Evolutionary conservation across 106 monocot species (phyloP).

Genomic region (Dendrobium chrysotoxum): DNA sequence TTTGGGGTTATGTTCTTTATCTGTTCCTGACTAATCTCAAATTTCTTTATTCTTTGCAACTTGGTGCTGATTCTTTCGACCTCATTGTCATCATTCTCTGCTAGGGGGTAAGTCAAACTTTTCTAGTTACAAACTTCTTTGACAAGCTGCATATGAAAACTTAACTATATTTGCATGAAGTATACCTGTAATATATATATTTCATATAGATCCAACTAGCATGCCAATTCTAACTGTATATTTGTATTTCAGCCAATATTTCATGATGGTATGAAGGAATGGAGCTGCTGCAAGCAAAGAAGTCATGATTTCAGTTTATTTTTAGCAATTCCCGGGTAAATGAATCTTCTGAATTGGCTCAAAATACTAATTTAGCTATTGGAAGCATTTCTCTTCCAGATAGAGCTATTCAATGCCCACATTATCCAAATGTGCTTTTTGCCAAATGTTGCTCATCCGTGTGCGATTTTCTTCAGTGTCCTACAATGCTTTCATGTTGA

Average conservation of each 20-base stretch:
- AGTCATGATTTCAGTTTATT: slow-evolving; percentile 99
- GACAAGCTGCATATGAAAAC: too few relatives aligned
- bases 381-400: neutral
- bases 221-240: neutral
- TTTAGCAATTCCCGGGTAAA: slow-evolving; percentile 86
- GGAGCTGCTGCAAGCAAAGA: slow-evolving; percentile 98
- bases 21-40: neutral
- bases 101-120: slow-evolving; percentile 37
- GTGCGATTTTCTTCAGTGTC: too few relatives aligned
- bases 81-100: neutral
- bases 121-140: too few relatives aligned
- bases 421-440: too few relatives aligned
- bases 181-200: neutral
- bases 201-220: slow-evolving; percentile 6
- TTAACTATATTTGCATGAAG: too few relatives aligned
- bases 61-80: neutral
- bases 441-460: too few relatives aligned
- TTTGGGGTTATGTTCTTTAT: neutral
- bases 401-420: too few relatives aligned
- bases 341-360: neutral
- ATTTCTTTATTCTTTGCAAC: neutral
- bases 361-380: neutral
- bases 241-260: slow-evolving; percentile 68
- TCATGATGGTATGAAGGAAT: slow-evolving; percentile 99
- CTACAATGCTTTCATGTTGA: too few relatives aligned